A percentile compares a stretch with the other conserved stretches of the same genome.
phyloP scores from a whole-genome alignment of 73 alveolate species.

The Blepharisma japonicum region DNA sequence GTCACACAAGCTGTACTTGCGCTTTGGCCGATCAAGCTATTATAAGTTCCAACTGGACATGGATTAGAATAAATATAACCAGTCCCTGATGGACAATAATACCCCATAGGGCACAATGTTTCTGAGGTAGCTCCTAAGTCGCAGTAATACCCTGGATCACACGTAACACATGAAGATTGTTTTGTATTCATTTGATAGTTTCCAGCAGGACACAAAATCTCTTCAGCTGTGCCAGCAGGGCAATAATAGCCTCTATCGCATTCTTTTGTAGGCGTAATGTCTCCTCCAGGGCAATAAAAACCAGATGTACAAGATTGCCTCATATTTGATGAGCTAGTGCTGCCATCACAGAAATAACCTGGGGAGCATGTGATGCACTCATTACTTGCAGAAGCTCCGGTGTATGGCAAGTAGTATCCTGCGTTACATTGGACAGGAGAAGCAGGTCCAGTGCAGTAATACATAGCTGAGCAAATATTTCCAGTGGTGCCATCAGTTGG shows the following conservation, averaged over 20 bases:
- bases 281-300: constrained; percentile 49
- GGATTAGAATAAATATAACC: constrained; percentile 17
- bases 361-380: constrained; percentile 49
- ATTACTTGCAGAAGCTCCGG: constrained; percentile 30
- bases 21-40: constrained; percentile 24
- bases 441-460: constrained; percentile 37
- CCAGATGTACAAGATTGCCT: constrained; percentile 45
- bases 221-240: constrained; percentile 43
- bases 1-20: constrained; percentile 16
- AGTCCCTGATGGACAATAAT: constrained; percentile 53
- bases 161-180: not conserved
- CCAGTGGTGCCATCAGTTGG: constrained; percentile 37
- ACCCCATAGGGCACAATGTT: constrained; percentile 49
- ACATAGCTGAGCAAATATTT: constrained; percentile 43
- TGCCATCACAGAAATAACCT: constrained; percentile 49
- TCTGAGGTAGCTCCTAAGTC: not conserved
- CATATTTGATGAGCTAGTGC: constrained; percentile 9
- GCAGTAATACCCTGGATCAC: constrained; percentile 26
- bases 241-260: constrained; percentile 40
- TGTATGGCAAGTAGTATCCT: constrained; percentile 46
- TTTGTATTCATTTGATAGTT: not conserved
- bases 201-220: constrained; percentile 43
- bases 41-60: constrained; percentile 50
- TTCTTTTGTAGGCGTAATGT: not conserved
- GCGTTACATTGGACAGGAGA: constrained; percentile 34